Conservation (phyloP, 768 basidiomycete genomes). For the Lactarius sp. region DNA sequence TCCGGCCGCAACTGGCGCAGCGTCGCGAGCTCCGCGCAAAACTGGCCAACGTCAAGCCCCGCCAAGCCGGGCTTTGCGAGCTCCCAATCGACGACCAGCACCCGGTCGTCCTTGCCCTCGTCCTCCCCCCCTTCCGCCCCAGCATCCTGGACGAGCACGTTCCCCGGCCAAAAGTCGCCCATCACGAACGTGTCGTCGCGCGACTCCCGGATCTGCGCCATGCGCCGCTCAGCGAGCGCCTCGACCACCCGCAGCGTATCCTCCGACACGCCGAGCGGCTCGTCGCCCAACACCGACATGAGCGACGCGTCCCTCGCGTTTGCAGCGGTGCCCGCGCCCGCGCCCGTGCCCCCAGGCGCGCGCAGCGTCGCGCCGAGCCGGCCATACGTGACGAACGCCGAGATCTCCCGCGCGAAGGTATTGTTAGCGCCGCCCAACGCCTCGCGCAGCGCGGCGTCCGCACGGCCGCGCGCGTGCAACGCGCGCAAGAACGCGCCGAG, state of each 20-base stretch:
- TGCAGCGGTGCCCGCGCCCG: neutral
- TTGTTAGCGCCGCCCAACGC: conserved; percentile 28
- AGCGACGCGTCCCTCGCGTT: neutral
- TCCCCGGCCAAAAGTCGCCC: conserved; percentile 76
- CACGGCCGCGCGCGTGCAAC: conserved; percentile 47
- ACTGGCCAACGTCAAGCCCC: conserved; percentile 58
- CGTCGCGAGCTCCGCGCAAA: conserved; percentile 54
- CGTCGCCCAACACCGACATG: conserved; percentile 33
- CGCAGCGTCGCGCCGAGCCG: conserved; percentile 35
- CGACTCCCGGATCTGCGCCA: conserved; percentile 32
- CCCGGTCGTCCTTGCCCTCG: conserved; percentile 23
- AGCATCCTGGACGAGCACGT: conserved; percentile 46
- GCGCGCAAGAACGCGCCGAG: conserved; percentile 52
- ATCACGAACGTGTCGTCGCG: conserved; percentile 37
- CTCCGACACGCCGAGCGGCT: conserved; percentile 38
- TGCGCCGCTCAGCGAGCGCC: conserved; percentile 32
- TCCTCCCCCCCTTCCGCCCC: conserved; percentile 14
- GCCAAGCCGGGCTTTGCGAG: conserved; percentile 51
- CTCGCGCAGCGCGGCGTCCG: conserved; percentile 7
- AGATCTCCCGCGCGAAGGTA: conserved; percentile 38
- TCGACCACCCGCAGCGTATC: conserved; percentile 36
- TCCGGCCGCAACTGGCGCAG: conserved; percentile 45
- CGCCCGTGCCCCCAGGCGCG: neutral
- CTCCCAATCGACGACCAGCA: conserved; percentile 62
- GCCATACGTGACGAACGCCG: conserved; percentile 42